Evolutionary conservation across 148 eudicot species (phyloP), one percentile per base, ranked within the genome.

Genomic region (Rhododendron molle): DNA sequence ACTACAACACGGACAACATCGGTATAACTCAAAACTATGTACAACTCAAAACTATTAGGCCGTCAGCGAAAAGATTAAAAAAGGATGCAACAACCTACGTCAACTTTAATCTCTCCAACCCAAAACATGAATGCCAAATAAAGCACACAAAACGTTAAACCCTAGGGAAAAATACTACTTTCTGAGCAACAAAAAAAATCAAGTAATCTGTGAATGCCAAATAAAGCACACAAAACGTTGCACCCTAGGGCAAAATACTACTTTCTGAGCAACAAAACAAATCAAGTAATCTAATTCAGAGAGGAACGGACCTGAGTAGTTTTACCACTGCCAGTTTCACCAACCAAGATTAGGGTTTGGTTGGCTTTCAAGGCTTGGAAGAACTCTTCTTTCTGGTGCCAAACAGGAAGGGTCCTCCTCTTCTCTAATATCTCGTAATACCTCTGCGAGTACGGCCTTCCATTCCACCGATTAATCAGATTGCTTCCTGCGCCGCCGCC

Each of bases 251-350:
- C 7, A 32, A 71, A 30, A 16, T 16, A 54, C 18, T 3, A 30
- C 2, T 4, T 23, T 1, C 12, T 77, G 30, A n/a, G 32, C 81
- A 76, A 54, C 5, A 71, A 78, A 87, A 62, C 36, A 44, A 18
- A 44, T 15, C 78, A 74, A 46, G 20, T 0, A 84, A 78, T 13
- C 56, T 52, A 4, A 52, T 62, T 47, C 7, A 21, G 14, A 1
- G 11, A 78, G 78, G 3, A 3, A 86, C 89, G 4, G 18, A 97
- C 99, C 99, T 97, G 99, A 58, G 99, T 97, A 20, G 98, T 97
- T 93, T 97, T 97, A 81, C 99, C 98, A 89, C 98, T 95, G 81
- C 99, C 99, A 72, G 99, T 97, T 88, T 97, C 99, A 84, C 99
- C 99, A 18, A 97, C 99, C 72, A 97, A 89, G 52, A 97, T 91